Evolutionary conservation across 805 yeast genomes (phyloP).

Genomic region (Clavispora carvajalis): DNA sequence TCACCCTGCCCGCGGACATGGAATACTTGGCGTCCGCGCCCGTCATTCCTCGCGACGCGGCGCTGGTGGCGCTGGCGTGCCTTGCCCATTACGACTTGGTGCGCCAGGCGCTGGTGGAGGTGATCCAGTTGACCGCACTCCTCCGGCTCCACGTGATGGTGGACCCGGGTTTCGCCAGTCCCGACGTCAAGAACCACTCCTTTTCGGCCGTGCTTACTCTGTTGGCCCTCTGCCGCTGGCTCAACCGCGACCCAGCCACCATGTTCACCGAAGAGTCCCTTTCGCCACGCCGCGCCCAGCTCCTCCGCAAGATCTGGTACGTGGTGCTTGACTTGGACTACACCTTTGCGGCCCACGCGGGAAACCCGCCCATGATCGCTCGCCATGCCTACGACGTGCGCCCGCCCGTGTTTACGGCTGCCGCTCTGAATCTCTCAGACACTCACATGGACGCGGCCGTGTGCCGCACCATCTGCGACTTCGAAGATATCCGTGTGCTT

Average conservation of each 20-base stretch:
- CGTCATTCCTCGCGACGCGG: background rate
- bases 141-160: background rate
- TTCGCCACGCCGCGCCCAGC: background rate
- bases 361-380: background rate
- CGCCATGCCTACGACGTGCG: background rate
- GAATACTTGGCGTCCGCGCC: background rate
- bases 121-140: conserved; percentile 2
- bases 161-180: background rate
- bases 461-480: background rate
- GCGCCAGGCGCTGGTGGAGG: background rate
- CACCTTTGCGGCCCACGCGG: background rate
- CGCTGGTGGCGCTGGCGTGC: background rate
- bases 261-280: background rate
- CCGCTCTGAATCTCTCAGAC: background rate
- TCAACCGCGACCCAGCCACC: conserved; percentile 1
- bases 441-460: conserved; percentile 1
- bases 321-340: background rate
- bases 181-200: conserved; percentile 1
- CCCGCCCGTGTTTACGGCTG: background rate
- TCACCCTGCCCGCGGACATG: background rate
- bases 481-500: background rate
- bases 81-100: conserved; percentile 1
- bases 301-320: conserved; percentile 3
- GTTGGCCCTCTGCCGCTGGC: conserved; percentile 2
- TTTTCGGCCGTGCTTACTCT: background rate